These are phyloP conservation scores for Nidula niveotomentosa DNA, from an alignment of 1,284 basidiomycete genomes.

Conservation along the genomic window DNA sequence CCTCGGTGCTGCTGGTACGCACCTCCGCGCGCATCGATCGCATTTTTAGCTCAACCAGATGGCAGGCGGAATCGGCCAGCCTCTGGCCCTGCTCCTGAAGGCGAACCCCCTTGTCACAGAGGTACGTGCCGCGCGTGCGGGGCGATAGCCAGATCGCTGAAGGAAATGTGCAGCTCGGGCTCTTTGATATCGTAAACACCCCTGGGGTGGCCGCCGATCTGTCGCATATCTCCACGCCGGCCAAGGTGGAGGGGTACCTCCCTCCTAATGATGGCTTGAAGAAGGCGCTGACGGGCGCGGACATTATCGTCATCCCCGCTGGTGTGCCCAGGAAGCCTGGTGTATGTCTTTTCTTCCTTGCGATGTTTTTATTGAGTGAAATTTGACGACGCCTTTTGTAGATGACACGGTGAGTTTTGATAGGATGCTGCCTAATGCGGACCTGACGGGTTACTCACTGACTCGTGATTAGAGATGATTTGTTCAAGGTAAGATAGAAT, in stretches of 20 bases:
- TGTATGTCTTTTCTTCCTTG: conserved; percentile 43
- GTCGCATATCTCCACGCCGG: conserved; percentile 83
- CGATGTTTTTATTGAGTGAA: conserved; percentile 8
- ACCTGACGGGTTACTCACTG: not conserved
- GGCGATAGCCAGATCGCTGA: not conserved
- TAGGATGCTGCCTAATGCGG: conserved; percentile 1
- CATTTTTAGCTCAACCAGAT: conserved; percentile 5
- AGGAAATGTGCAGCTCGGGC: conserved; percentile 55
- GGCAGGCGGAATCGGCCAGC: conserved; percentile 28
- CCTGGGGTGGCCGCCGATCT: conserved; percentile 96
- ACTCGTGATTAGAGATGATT: conserved; percentile 67
- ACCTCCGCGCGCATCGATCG: not conserved
- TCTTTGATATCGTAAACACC: conserved; percentile 97
- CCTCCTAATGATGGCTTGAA: conserved; percentile 79
- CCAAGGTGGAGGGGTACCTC: conserved; percentile 78
- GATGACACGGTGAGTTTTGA: conserved; percentile 68
- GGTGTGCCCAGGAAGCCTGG: conserved; percentile 97
- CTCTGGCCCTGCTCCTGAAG: conserved; percentile 30
- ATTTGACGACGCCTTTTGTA: conserved; percentile 21
- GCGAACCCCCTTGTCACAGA: conserved; percentile 73
- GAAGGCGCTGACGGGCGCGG: conserved; percentile 82
- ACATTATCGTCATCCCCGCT: conserved; percentile 95
- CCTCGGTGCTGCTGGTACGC: conserved; percentile 85
- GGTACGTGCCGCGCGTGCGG: conserved; percentile 33
- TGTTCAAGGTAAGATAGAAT: conserved; percentile 75